A percentile compares a stretch with the other conserved stretches of the same genome.
phyloP scores from a whole-genome alignment of 2,329 filamentous ascomycete species.

The Colletotrichum ledebouriae region DNA sequence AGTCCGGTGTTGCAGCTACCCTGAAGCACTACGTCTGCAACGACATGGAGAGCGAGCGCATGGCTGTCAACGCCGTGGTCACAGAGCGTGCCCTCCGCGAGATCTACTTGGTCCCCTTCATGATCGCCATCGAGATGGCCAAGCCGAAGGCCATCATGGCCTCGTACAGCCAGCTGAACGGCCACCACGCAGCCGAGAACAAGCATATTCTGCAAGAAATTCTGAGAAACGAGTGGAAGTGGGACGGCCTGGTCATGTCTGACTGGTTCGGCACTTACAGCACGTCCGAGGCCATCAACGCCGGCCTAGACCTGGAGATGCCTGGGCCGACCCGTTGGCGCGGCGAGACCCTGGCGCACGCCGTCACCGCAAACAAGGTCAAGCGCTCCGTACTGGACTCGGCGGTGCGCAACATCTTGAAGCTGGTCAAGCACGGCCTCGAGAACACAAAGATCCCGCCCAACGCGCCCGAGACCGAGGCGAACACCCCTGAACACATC shows the following conservation, averaged over 20 bases:
- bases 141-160: conserved; percentile 69
- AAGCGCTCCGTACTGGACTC: conserved; percentile 66
- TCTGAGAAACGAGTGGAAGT: conserved; percentile 69
- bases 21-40: conserved; percentile 74
- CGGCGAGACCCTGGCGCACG: conserved; percentile 61
- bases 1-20: conserved; percentile 67
- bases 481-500: conserved; percentile 72
- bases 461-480: conserved; percentile 64
- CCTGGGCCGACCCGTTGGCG: conserved; percentile 53
- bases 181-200: conserved; percentile 52
- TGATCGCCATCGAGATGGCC: conserved; percentile 66
- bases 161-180: conserved; percentile 59
- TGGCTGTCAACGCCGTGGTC: conserved; percentile 67
- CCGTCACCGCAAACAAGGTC: conserved; percentile 68
- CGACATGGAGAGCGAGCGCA: conserved; percentile 70
- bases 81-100: conserved; percentile 69
- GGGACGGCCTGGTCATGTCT: conserved; percentile 69
- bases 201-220: conserved; percentile 62
- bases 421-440: conserved; percentile 58
- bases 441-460: conserved; percentile 59
- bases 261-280: conserved; percentile 72
- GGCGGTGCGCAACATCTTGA: conserved; percentile 49
- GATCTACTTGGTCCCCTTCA: conserved; percentile 70
- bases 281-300: conserved; percentile 50
- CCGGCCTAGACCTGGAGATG: conserved; percentile 55